These are phyloP conservation scores for Phalaenopsis equestris DNA, from an alignment of 106 monocot genomes.

Conservation along the genomic window DNA sequence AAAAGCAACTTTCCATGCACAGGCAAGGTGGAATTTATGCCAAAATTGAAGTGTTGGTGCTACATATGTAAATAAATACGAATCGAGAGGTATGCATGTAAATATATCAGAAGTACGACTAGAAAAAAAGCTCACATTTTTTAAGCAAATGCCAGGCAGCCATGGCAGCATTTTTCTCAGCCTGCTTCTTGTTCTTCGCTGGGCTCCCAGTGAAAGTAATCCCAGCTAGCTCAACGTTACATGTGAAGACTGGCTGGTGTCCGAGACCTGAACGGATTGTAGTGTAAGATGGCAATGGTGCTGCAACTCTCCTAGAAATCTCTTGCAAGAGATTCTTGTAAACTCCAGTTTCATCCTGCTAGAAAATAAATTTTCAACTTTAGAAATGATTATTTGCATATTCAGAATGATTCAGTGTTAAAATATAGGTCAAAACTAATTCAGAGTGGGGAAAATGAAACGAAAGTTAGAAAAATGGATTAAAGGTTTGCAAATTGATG, in stretches of 20 bases:
- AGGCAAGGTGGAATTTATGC: too few relatives aligned
- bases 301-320: constrained; percentile 84
- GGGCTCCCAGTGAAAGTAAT: constrained; percentile 85
- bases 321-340: constrained; percentile 98
- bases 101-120: neutral
- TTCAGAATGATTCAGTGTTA: too few relatives aligned
- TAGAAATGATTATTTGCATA: neutral
- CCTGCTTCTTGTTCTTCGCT: constrained; percentile 97
- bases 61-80: too few relatives aligned
- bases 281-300: constrained; percentile 78
- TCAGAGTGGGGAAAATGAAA: too few relatives aligned
- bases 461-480: too few relatives aligned
- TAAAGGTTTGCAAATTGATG: too few relatives aligned
- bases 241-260: constrained; percentile 84
- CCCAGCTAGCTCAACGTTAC: constrained; percentile 88
- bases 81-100: too few relatives aligned
- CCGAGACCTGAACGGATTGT: constrained; percentile 82
- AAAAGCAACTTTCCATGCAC: too few relatives aligned
- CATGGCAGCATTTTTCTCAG: constrained; percentile 95
- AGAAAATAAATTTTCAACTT: neutral
- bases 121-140: constrained; percentile 46
- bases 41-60: too few relatives aligned
- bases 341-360: constrained; percentile 95
- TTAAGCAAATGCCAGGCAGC: constrained; percentile 87
- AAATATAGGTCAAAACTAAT: too few relatives aligned